Conservation (phyloP, 2,329 filamentous ascomycete genomes). For the Arthrinium puccinioides region DNA sequence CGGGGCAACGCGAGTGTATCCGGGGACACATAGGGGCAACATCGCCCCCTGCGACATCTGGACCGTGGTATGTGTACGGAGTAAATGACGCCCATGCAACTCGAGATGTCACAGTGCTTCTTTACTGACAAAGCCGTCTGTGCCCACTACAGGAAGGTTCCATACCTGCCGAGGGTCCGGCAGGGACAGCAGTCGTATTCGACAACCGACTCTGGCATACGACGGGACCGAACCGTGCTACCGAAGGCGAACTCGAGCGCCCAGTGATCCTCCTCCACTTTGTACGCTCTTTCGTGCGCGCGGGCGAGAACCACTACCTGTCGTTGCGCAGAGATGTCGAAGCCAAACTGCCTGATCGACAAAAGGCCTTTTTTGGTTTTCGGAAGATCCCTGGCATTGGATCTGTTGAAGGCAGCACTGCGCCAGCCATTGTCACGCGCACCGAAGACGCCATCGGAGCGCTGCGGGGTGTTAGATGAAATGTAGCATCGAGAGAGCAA, state of each 20-base stretch:
- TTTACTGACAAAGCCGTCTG: no score
- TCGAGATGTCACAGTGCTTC: no score
- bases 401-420: neutral
- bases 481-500: no score
- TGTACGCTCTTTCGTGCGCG: constrained; percentile 21
- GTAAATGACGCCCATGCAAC: no score
- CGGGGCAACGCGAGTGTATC: constrained; percentile 20
- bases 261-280: constrained; percentile 15
- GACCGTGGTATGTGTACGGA: constrained; percentile 3
- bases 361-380: constrained; percentile 13
- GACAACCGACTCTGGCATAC: constrained; percentile 22
- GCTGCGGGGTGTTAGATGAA: no score
- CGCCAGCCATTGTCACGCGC: no score
- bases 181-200: constrained; percentile 18
- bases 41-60: constrained; percentile 15
- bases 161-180: constrained; percentile 15
- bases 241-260: neutral
- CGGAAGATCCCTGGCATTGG: neutral
- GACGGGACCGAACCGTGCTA: constrained; percentile 16
- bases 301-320: constrained; percentile 22
- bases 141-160: constrained; percentile 9
- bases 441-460: no score
- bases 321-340: constrained; percentile 20
- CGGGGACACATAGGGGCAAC: constrained; percentile 13
- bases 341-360: constrained; percentile 16